Conservation (phyloP, 768 basidiomycete species). For the Cyathus striatus region DNA sequence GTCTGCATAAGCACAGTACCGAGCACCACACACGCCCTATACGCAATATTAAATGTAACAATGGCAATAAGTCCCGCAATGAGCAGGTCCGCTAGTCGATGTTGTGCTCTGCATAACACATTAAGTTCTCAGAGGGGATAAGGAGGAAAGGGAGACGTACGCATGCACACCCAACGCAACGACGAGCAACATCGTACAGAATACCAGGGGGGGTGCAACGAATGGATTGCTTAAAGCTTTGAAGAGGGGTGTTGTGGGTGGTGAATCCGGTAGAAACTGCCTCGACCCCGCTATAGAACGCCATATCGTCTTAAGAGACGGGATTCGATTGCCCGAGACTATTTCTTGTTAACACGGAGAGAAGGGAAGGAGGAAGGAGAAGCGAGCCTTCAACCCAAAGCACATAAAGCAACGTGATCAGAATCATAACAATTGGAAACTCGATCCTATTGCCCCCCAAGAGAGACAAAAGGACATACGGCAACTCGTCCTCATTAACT, state of each 20-base stretch:
- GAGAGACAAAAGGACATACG: slow-evolving; percentile 19
- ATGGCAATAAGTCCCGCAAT: slow-evolving; percentile 73
- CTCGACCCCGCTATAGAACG: slow-evolving; percentile 34
- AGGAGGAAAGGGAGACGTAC: slow-evolving; percentile 35
- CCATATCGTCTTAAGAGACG: slow-evolving; percentile 45
- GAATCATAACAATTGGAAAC: slow-evolving; percentile 57
- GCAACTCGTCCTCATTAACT: slow-evolving; percentile 46
- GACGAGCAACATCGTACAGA: slow-evolving; percentile 48
- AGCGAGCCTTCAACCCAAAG: slow-evolving; percentile 53
- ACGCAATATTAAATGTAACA: slow-evolving; percentile 79
- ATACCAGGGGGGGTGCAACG: slow-evolving; percentile 55
- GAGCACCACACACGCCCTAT: slow-evolving; percentile 76
- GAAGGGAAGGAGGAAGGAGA: slow-evolving; percentile 2
- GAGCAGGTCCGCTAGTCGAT: slow-evolving; percentile 76
- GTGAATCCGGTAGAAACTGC: slow-evolving; percentile 22
- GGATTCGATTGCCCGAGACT: slow-evolving; percentile 64
- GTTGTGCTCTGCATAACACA: slow-evolving; percentile 36
- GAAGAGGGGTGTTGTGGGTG: slow-evolving; percentile 28
- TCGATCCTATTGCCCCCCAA: slow-evolving; percentile 42
- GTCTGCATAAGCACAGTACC: slow-evolving; percentile 90
- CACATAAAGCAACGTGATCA: slow-evolving; percentile 52
- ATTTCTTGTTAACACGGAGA: slow-evolving; percentile 1
- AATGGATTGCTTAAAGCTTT: slow-evolving; percentile 70
- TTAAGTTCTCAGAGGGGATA: neutral
- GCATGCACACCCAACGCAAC: slow-evolving; percentile 49